Percentiles rank a stretch among this genome's conserved stretches.
phyloP scores from a whole-genome alignment of 805 yeast species.

The Henningerozyma blattae region DNA sequence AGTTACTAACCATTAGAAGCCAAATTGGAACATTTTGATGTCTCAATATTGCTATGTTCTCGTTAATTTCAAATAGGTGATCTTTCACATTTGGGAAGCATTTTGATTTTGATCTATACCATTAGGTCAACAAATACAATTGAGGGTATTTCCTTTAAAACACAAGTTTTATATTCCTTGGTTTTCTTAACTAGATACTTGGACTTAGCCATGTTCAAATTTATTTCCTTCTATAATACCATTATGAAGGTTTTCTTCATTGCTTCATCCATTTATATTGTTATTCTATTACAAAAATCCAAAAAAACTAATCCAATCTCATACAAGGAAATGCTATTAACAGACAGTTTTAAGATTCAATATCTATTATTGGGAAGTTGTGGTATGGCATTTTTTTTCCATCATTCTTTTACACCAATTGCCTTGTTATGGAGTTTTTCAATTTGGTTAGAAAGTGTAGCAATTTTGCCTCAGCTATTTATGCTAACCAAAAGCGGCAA shows the following conservation, averaged over 20 bases:
- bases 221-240: constrained; percentile 60
- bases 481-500: constrained; percentile 83
- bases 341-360: constrained; percentile 63
- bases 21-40: too few relatives aligned
- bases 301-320: constrained; percentile 38
- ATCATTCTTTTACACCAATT: constrained; percentile 45
- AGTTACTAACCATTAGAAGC: too few relatives aligned
- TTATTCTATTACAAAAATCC: constrained; percentile 48
- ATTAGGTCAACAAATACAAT: constrained; percentile 54
- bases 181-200: constrained; percentile 68
- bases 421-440: constrained; percentile 83
- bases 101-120: constrained; percentile 60
- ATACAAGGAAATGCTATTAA: constrained; percentile 41
- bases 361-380: constrained; percentile 57
- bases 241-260: constrained; percentile 76
- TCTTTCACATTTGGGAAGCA: constrained; percentile 70
- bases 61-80: constrained; percentile 38
- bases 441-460: constrained; percentile 85
- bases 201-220: constrained; percentile 38
- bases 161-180: constrained; percentile 66
- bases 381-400: constrained; percentile 49
- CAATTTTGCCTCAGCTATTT: constrained; percentile 86
- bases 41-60: too few relatives aligned
- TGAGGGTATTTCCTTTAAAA: constrained; percentile 78
- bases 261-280: constrained; percentile 59